phyloP scores from a whole-genome alignment of 1,284 basidiomycete genomes.

The Microbotryum violaceum region DNA sequence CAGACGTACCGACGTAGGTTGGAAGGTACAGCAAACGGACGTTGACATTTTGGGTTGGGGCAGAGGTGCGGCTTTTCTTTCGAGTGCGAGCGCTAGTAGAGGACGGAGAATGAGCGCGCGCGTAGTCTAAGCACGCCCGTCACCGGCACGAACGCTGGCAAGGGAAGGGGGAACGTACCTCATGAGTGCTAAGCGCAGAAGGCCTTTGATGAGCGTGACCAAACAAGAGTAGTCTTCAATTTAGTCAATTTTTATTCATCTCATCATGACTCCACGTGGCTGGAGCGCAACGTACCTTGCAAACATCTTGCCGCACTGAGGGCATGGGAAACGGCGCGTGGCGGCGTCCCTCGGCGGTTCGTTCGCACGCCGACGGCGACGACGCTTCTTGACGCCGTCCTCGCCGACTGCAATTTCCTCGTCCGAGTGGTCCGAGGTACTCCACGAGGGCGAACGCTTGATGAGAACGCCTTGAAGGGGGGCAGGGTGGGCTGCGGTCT shows the following conservation, averaged over 20 bases:
- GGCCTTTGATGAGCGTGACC: not conserved
- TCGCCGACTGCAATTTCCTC: no score
- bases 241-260: not conserved
- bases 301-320: conserved; percentile 6
- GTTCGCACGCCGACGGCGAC: conserved; percentile 1
- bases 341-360: conserved; percentile 4
- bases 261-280: not conserved
- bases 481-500: no score
- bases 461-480: no score
- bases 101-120: not conserved
- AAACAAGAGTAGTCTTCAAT: not conserved
- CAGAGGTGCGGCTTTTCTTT: conserved; percentile 9
- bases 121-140: not conserved
- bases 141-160: not conserved
- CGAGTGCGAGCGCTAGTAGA: conserved; percentile 7
- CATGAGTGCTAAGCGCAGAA: conserved; percentile 7
- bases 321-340: conserved; percentile 1
- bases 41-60: not conserved
- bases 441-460: no score
- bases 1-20: conserved; percentile 1
- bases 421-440: no score
- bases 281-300: not conserved
- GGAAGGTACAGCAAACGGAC: conserved; percentile 1
- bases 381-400: not conserved
- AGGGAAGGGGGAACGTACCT: not conserved